A percentile compares a stretch with the other conserved stretches of the same genome.
phyloP scores from a whole-genome alignment of 208 protist genomes.

The Leishmania arabica region DNA sequence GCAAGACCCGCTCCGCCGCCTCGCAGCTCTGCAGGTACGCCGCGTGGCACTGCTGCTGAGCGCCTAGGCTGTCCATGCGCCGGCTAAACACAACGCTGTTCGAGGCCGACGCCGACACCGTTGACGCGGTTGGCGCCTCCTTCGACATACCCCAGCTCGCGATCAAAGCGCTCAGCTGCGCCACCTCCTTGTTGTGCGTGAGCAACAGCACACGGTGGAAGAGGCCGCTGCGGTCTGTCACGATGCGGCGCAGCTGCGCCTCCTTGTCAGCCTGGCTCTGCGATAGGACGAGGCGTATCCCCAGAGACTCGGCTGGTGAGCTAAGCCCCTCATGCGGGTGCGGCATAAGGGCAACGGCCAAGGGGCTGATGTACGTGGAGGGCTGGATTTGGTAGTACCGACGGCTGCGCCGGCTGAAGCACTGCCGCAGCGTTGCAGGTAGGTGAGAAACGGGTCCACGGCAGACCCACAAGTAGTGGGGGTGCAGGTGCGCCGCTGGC shows the following conservation, averaged over 20 bases:
- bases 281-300: slow-evolving; percentile 51
- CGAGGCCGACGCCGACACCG: slow-evolving; percentile 4
- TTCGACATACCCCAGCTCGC: slow-evolving; percentile 43
- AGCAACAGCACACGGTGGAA: slow-evolving; percentile 60
- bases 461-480: slow-evolving; percentile 58
- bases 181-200: slow-evolving; percentile 81
- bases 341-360: slow-evolving; percentile 33
- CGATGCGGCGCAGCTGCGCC: slow-evolving; percentile 48
- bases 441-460: slow-evolving; percentile 45
- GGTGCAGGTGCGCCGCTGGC: slow-evolving; percentile 18
- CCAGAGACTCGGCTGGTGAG: slow-evolving; percentile 46
- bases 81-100: slow-evolving; percentile 37
- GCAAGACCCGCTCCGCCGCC: slow-evolving; percentile 6
- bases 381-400: slow-evolving; percentile 73
- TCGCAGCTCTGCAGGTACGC: slow-evolving; percentile 21
- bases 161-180: slow-evolving; percentile 51
- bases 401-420: slow-evolving; percentile 58
- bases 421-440: slow-evolving; percentile 39
- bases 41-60: slow-evolving; percentile 31
- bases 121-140: slow-evolving; percentile 7
- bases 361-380: slow-evolving; percentile 26
- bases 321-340: slow-evolving; percentile 37
- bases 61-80: slow-evolving; percentile 48
- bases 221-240: slow-evolving; percentile 40
- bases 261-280: slow-evolving; percentile 58